Evolutionary conservation across 108 stramenopile genomes (phyloP).

Genomic region (Heterococcus sp.): DNA sequence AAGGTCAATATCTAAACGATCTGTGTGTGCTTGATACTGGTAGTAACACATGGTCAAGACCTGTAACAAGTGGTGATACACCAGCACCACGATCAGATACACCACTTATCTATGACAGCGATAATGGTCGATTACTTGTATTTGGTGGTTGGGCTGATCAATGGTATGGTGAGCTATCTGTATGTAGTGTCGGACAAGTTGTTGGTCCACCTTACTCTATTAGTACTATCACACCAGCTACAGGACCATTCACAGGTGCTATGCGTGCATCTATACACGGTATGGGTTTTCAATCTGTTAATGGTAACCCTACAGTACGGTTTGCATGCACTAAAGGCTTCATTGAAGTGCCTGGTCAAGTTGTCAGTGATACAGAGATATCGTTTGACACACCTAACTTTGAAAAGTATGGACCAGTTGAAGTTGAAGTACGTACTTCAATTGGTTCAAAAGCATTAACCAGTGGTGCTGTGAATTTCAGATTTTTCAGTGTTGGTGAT

Average conservation of each 20-base stretch:
- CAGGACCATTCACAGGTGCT: slow-evolving; percentile 69
- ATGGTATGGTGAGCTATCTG: slow-evolving; percentile 64
- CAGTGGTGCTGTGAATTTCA: slow-evolving; percentile 59
- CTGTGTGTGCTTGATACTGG: slow-evolving; percentile 65
- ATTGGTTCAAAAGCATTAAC: slow-evolving; percentile 67
- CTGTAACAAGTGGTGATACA: slow-evolving; percentile 46
- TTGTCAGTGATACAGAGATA: slow-evolving; percentile 57
- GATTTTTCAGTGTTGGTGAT: slow-evolving; percentile 70
- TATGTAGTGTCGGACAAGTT: slow-evolving; percentile 64
- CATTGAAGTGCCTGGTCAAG: slow-evolving; percentile 59
- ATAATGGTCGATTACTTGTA: slow-evolving; percentile 56
- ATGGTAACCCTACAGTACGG: slow-evolving; percentile 52
- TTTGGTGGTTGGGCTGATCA: slow-evolving; percentile 76
- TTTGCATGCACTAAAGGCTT: slow-evolving; percentile 65
- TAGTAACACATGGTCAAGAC: slow-evolving; percentile 54
- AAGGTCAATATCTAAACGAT: slow-evolving; percentile 62
- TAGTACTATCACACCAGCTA: slow-evolving; percentile 40
- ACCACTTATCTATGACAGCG: slow-evolving; percentile 53
- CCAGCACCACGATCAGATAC: slow-evolving; percentile 68
- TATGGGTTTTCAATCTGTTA: slow-evolving; percentile 59
- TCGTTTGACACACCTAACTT: slow-evolving; percentile 65
- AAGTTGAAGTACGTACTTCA: slow-evolving; percentile 63
- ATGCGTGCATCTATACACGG: slow-evolving; percentile 62
- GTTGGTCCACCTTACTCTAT: slow-evolving; percentile 79
- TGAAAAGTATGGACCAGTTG: slow-evolving; percentile 60